Conservation (phyloP, 2,329 filamentous ascomycete genomes). For the Paecilomyces variotii region DNA sequence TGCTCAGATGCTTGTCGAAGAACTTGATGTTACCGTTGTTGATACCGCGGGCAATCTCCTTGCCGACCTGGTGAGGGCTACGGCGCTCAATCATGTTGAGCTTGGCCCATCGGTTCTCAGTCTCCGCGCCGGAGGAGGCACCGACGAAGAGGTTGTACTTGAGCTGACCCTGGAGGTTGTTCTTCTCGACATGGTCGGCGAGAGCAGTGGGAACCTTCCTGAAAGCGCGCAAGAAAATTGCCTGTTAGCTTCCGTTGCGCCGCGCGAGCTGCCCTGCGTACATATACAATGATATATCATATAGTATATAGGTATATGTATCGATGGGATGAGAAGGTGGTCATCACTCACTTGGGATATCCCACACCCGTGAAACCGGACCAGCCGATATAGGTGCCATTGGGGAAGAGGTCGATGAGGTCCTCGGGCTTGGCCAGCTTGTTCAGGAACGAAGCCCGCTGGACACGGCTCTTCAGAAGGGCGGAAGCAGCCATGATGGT, state of each 20-base stretch:
- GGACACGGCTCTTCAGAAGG: conserved; percentile 66
- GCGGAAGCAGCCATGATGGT: conserved; percentile 54
- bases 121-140: conserved; percentile 82
- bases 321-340: no score
- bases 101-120: conserved; percentile 83
- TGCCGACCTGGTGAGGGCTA: conserved; percentile 81
- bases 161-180: conserved; percentile 72
- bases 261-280: background rate
- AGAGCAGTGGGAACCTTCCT: conserved; percentile 78
- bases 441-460: conserved; percentile 67
- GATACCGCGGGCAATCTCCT: conserved; percentile 82
- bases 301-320: no score
- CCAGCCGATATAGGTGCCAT: conserved; percentile 84
- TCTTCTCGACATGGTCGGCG: conserved; percentile 83
- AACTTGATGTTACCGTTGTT: conserved; percentile 84
- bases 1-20: conserved; percentile 88
- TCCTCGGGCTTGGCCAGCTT: conserved; percentile 76
- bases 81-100: conserved; percentile 86
- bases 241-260: conserved; percentile 2
- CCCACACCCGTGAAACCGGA: conserved; percentile 85
- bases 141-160: conserved; percentile 84
- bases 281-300: no score
- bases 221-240: background rate
- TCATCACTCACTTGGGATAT: conserved; percentile 66
- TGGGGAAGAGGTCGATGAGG: conserved; percentile 70